A percentile compares a stretch with the other conserved stretches of the same genome.
Evolutionary conservation across 2,329 filamentous ascomycete species (phyloP).

Genomic region (Fusarium paranaense): DNA sequence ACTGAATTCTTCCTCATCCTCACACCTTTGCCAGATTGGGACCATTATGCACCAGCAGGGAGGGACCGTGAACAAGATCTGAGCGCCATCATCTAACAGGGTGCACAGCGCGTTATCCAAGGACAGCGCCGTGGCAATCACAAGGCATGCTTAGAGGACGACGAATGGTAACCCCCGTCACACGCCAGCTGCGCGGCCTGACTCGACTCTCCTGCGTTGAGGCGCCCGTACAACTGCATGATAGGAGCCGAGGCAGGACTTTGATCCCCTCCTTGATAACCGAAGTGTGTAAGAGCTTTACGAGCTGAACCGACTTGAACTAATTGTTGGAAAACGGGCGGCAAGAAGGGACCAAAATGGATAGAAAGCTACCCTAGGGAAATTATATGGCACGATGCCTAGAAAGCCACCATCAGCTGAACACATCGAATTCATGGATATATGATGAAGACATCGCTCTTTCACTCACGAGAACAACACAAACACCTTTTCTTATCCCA

Average conservation of each 20-base stretch:
- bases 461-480: conserved; percentile 20
- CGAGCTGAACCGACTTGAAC: conserved; percentile 22
- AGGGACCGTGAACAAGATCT: conserved; percentile 8
- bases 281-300: conserved; percentile 22
- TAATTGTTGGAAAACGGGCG: conserved; percentile 20
- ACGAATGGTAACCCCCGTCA: neutral
- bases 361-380: conserved; percentile 1
- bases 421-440: conserved; percentile 18
- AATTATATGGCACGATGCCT: conserved; percentile 10
- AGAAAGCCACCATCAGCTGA: neutral
- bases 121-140: conserved; percentile 4
- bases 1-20: neutral
- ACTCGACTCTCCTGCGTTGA: conserved; percentile 12
- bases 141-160: neutral
- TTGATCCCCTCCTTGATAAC: conserved; percentile 12
- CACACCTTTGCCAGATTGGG: conserved; percentile 1
- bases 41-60: conserved; percentile 9
- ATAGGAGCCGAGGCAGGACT: conserved; percentile 14
- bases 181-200: neutral
- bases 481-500: conserved; percentile 7
- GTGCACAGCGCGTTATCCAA: neutral
- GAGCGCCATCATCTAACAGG: neutral
- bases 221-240: conserved; percentile 33
- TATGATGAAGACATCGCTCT: conserved; percentile 20
- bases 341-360: neutral